These are phyloP conservation scores for Tetrapisispora fleetii DNA, from an alignment of 805 yeast species.

Conservation along the genomic window DNA sequence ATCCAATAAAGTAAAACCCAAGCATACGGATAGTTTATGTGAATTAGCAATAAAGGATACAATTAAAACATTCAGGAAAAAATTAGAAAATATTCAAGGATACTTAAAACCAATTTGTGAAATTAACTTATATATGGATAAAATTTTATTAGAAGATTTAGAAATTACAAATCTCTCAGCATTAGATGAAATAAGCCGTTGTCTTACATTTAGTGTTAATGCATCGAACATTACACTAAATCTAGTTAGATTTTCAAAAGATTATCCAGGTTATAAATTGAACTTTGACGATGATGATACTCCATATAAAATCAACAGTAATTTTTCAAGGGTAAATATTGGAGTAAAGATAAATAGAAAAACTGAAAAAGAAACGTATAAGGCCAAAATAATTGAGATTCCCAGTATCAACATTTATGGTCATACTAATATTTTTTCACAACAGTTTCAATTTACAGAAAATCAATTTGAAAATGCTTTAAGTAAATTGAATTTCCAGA, in stretches of 20 bases:
- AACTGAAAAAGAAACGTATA: constrained; percentile 2
- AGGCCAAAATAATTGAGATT: constrained; percentile 24
- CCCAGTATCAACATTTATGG: constrained; percentile 33
- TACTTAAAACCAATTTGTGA: constrained; percentile 8
- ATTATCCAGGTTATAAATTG: constrained; percentile 40
- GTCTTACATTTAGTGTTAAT: constrained; percentile 15
- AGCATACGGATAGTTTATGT: background rate
- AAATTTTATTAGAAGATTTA: constrained; percentile 12
- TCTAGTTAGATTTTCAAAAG: constrained; percentile 21
- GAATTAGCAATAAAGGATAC: constrained; percentile 3
- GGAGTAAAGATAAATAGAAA: constrained; percentile 20
- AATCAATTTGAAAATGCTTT: constrained; percentile 25
- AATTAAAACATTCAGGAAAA: constrained; percentile 2
- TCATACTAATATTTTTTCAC: constrained; percentile 33
- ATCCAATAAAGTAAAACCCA: background rate
- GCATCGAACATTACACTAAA: constrained; percentile 22
- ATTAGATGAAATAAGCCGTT: constrained; percentile 13
- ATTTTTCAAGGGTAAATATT: constrained; percentile 32
- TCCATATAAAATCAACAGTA: constrained; percentile 33
- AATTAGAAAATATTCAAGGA: constrained; percentile 3
- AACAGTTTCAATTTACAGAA: constrained; percentile 23
- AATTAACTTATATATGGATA: constrained; percentile 18
- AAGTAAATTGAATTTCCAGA: constrained; percentile 30
- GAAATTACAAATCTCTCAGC: constrained; percentile 17
- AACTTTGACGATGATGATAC: constrained; percentile 32